A percentile compares a stretch with the other conserved stretches of the same genome.
Conservation (phyloP, 2,329 filamentous ascomycete species). For the Cladosporium cucumerinum region DNA sequence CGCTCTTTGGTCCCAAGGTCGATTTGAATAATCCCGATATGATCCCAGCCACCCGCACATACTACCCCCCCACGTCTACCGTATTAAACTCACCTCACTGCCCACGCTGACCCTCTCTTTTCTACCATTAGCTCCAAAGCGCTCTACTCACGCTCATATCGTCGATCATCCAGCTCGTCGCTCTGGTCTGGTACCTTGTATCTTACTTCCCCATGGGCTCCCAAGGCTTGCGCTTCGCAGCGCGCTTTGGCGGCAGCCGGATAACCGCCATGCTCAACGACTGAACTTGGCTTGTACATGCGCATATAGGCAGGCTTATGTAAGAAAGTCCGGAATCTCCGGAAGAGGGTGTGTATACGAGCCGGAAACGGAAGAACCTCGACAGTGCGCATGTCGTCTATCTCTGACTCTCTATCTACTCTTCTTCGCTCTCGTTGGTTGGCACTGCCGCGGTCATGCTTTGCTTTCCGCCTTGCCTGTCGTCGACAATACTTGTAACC, state of each 20-base stretch:
- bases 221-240: slow-evolving; percentile 79
- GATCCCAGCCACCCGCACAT: neutral
- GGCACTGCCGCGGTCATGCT: neutral
- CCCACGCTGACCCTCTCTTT: slow-evolving; percentile 14
- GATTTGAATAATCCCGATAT: neutral
- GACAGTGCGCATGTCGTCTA: neutral
- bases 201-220: slow-evolving; percentile 98
- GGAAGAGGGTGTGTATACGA: neutral
- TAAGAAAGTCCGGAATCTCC: neutral
- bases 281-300: slow-evolving; percentile 38
- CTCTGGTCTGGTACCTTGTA: slow-evolving; percentile 87
- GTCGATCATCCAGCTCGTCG: slow-evolving; percentile 76
- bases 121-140: slow-evolving; percentile 64
- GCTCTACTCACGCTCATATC: slow-evolving; percentile 82
- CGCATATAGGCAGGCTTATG: slow-evolving; percentile 1
- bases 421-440: neutral
- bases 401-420: neutral
- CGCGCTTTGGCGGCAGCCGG: slow-evolving; percentile 78
- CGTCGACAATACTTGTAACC: neutral
- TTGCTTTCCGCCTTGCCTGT: neutral
- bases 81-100: slow-evolving; percentile 6
- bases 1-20: neutral
- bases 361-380: slow-evolving; percentile 1
- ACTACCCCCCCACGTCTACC: slow-evolving; percentile 11
- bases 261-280: slow-evolving; percentile 85